Base-by-base conservation (phyloP, 129 eudicot genomes). In the Glebionis coronaria region DNA sequence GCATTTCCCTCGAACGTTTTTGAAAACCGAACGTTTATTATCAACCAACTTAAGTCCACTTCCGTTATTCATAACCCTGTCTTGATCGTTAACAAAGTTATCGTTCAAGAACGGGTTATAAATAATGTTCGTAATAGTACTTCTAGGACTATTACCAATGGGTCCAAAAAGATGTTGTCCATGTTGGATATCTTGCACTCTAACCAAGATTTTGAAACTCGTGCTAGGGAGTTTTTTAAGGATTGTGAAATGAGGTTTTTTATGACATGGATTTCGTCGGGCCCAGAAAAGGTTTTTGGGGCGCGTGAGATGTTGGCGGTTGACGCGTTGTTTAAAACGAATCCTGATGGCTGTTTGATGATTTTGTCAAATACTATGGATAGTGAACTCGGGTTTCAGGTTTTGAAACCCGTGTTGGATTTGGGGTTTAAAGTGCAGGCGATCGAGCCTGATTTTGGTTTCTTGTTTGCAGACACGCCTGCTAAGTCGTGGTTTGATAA, bases 201-300 rank as follows among this genome's bases (percentile, higher is more conserved):
- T 8, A 81, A 74, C 4, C 21, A 65, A 49, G 66, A 64, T 20
- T 91, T 91, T 61, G 75, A 87, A 25, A 35, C 28, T 0, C 72
- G 78, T 12, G 82, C 82, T 2, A 14, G 38, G 5, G 69, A 71
- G 0, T 87, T 90, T 57, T 65, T 85, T 42, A 13, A 49, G 19
- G 74, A 71, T 0, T 92, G 98, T 71, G 18, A 70, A 44, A 50
- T 77, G 16, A 75, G 65, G 27, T 76, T 88, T 61, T 92, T 92
- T 69, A 85, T 88, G 88, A 92, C 91, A 21, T 92, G 98, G 98
- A 82, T 92, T 2, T 73, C 91, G 4, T 80, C 95, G 6, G 2
- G 7, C 1, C 81, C 90, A 0, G 72, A 73, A 1, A 76, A 69
- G 2, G 53, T 71, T 1, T 88, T 88, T 46, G 86, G 90, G 0